A percentile compares a stretch with the other conserved stretches of the same genome.
Evolutionary conservation across 108 stramenopile species (phyloP).

Genomic region (Fistulifera pelliculosa): DNA sequence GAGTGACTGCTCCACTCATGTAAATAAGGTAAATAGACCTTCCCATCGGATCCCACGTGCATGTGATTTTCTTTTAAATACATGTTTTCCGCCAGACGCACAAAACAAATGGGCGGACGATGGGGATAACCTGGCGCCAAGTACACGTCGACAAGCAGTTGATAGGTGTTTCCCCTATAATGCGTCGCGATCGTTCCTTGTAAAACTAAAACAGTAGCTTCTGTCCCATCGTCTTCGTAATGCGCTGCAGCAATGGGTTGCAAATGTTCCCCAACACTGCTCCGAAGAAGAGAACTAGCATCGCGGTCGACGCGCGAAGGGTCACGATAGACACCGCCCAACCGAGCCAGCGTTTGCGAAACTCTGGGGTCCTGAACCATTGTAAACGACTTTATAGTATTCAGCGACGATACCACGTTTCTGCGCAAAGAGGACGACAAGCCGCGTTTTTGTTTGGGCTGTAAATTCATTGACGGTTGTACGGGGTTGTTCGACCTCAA

Average conservation of each 20-base stretch:
- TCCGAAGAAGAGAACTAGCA: conserved; percentile 43
- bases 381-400: neutral
- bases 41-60: conserved; percentile 80
- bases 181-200: conserved; percentile 88
- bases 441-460: too few species aligned
- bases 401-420: too few species aligned
- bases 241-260: conserved; percentile 24
- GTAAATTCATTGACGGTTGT: too few species aligned
- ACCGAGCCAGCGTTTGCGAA: conserved; percentile 32
- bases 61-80: conserved; percentile 80
- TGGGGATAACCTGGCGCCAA: conserved; percentile 79
- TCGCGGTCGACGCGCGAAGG: conserved; percentile 69
- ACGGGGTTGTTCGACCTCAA: too few species aligned
- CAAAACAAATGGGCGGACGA: conserved; percentile 74
- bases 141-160: conserved; percentile 89
- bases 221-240: conserved; percentile 2
- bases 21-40: conserved; percentile 90
- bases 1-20: conserved; percentile 76
- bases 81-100: conserved; percentile 74
- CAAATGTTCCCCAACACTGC: conserved; percentile 47
- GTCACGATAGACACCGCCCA: conserved; percentile 72
- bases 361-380: conserved; percentile 50
- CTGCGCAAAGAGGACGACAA: too few species aligned
- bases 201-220: conserved; percentile 42
- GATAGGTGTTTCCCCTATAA: conserved; percentile 79